These are phyloP conservation scores for Pichia rugopelliculosa DNA, from an alignment of 805 yeast genomes.

Conservation along the genomic window DNA sequence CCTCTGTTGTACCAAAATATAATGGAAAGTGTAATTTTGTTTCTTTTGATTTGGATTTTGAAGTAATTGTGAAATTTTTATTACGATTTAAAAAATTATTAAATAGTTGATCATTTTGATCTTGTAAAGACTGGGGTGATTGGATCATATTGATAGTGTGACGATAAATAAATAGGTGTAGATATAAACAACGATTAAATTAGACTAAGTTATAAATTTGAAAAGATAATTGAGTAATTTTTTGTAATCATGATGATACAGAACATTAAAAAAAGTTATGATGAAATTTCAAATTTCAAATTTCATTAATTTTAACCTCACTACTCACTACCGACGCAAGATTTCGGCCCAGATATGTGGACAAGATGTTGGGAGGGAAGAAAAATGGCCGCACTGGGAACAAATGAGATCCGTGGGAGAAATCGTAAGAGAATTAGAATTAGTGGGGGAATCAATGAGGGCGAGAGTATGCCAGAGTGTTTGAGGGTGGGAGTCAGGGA, in stretches of 20 bases:
- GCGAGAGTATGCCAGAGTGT: not conserved
- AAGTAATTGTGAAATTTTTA: slow-evolving; percentile 10
- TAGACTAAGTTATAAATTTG: too few species aligned
- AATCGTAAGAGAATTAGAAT: not conserved
- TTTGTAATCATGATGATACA: too few species aligned
- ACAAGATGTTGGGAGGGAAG: not conserved
- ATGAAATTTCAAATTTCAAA: not conserved
- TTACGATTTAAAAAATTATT: slow-evolving; percentile 18
- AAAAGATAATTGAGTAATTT: too few species aligned
- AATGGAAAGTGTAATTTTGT: slow-evolving; percentile 20
- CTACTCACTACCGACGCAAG: not conserved
- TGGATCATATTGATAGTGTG: not conserved
- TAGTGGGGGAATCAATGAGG: not conserved
- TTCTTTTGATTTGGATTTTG: slow-evolving; percentile 15
- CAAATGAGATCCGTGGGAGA: not conserved
- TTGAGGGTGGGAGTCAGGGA: not conserved
- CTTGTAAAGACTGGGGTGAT: slow-evolving; percentile 7
- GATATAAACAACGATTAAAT: too few species aligned
- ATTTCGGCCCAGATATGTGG: not conserved
- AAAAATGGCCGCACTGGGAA: slow-evolving; percentile 2
- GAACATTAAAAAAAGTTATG: too few species aligned
- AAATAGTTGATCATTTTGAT: slow-evolving; percentile 22
- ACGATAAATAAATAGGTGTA: not conserved
- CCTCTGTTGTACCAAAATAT: slow-evolving; percentile 28
- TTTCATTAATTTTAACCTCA: too few species aligned